Base-by-base conservation (phyloP, 352 stramenopile species). In the Pythium apleroticum region DNA sequence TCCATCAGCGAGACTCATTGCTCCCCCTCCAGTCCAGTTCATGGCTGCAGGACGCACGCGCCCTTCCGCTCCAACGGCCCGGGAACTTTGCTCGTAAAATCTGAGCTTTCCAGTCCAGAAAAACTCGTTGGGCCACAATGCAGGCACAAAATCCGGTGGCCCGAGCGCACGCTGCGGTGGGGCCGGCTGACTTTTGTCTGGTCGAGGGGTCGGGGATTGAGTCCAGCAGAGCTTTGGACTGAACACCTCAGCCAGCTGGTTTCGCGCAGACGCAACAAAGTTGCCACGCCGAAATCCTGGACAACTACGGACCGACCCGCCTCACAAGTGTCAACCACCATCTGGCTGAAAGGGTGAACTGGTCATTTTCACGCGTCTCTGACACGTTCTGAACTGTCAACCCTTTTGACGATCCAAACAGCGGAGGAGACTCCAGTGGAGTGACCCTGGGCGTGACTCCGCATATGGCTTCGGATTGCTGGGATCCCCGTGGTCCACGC, bases 341-440 rank as follows among this genome's bases (percentile, higher is more conserved):
- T 49, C 41, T 49, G 41, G 37, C 17, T 12, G 41, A 22, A 25
- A 8, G 7, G 17, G 19, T 25, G 17, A 57, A 41, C 50, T 37
- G 50, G 50, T 57, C 50, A 25, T 57, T 25, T 24, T 24, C 24
- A 39, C 20, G 27, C 31, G 50, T 57, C 50, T 57, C 25, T 57
- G 27, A 24, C 25, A 41, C 50, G 10, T 25, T 37, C 27, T 33
- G 31, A 24, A 4, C 45, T 9, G 30, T 33, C 30, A 33, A 33
- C 30, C 5, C 10, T 5, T 33, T 33, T 10, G 30, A 33, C 30
- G 10, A 5, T 33, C 30, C 5, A 33, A 5, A n/a, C n/a, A n/a
- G n/a, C n/a, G n/a, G n/a, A 33, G 30, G 30, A 33, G 30, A 9
- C 30, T 10, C 30, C 35, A 12, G 35, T 12, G 15, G 4, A 7